Evolutionary conservation across 257 asterid species (phyloP).

Genomic region (Linderniella brevidens): DNA sequence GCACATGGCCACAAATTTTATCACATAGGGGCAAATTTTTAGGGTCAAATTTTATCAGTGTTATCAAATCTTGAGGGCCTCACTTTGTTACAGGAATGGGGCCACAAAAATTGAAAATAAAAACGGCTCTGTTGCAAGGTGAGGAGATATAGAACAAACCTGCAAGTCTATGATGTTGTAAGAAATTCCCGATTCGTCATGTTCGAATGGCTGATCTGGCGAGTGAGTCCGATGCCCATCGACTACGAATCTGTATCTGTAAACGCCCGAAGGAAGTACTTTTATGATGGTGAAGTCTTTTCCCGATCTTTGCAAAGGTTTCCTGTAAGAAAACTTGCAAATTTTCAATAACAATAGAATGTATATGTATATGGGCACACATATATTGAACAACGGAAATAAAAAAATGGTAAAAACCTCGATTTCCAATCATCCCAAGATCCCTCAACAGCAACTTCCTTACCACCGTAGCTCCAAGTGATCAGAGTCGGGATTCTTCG

Average conservation of each 20-base stretch:
- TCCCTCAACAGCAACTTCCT: conserved; percentile 84
- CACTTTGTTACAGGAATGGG: no score
- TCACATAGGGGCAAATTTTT: no score
- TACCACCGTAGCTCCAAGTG: conserved; percentile 79
- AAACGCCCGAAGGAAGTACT: conserved; percentile 91
- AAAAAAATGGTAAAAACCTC: conserved; percentile 22
- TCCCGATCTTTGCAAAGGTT: conserved; percentile 78
- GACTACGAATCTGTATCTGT: conserved; percentile 75
- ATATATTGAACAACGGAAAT: neutral
- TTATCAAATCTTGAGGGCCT: no score
- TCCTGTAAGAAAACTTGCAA: conserved; percentile 23
- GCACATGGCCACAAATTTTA: no score
- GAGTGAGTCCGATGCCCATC: conserved; percentile 89
- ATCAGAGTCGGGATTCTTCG: conserved; percentile 89
- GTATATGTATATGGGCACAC: no score
- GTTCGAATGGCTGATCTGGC: conserved; percentile 66
- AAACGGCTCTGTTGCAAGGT: no score
- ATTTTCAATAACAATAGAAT: no score
- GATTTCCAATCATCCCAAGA: conserved; percentile 98
- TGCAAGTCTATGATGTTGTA: conserved; percentile 77
- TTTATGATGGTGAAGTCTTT: conserved; percentile 96
- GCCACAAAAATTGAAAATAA: no score
- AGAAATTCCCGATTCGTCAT: conserved; percentile 75
- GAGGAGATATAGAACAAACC: no score
- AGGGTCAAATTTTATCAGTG: no score